These are phyloP conservation scores for Aspergillus candidus DNA, from an alignment of 2,329 filamentous ascomycete genomes.

Conservation along the genomic window DNA sequence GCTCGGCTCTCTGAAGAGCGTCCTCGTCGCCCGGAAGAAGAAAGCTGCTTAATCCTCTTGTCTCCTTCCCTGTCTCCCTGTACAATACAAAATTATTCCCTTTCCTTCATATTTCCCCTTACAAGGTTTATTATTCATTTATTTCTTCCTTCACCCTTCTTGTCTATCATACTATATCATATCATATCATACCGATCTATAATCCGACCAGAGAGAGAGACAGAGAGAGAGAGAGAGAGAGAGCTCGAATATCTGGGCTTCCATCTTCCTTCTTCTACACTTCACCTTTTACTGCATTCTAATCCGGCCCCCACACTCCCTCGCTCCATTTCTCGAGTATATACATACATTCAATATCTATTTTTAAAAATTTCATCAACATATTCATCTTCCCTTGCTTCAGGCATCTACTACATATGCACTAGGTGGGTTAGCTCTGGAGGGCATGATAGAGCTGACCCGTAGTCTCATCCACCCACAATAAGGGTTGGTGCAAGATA, in stretches of 20 bases:
- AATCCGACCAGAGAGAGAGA: neutral
- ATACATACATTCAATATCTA: too few relatives aligned
- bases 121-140: constrained; percentile 4
- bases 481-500: too few relatives aligned
- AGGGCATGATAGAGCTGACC: too few relatives aligned
- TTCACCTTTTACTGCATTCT: too few relatives aligned
- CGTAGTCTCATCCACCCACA: too few relatives aligned
- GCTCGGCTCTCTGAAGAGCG: constrained; percentile 84
- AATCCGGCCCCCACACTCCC: too few relatives aligned
- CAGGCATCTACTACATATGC: too few relatives aligned
- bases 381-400: too few relatives aligned
- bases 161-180: constrained; percentile 1
- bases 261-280: neutral
- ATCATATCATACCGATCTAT: neutral
- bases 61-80: constrained; percentile 1
- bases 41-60: constrained; percentile 6
- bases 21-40: constrained; percentile 34
- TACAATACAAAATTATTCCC: constrained; percentile 4
- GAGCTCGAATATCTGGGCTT: neutral
- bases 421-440: too few relatives aligned
- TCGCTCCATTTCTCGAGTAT: too few relatives aligned
- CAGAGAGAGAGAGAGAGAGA: neutral
- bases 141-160: neutral
- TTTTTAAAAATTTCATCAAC: too few relatives aligned
- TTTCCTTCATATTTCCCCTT: constrained; percentile 4